Evolutionary conservation across 208 protist species (phyloP).

Genomic region (Leishmania braziliensis): DNA sequence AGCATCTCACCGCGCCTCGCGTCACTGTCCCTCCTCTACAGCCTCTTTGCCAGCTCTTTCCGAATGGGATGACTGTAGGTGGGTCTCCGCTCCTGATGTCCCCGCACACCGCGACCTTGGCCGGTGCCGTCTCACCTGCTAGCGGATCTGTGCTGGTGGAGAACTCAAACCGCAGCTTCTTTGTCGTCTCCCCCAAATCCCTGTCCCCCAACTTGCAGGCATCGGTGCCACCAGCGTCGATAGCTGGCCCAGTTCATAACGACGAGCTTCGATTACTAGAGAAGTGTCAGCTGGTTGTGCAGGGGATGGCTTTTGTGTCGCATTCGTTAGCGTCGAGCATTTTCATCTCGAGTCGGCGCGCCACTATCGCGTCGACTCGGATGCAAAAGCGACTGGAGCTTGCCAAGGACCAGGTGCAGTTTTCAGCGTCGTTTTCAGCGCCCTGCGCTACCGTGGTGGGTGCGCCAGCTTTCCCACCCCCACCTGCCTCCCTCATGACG

Average conservation of each 20-base stretch:
- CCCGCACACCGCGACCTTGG: neutral
- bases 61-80: neutral
- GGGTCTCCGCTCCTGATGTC: slow-evolving; percentile 4
- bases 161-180: neutral
- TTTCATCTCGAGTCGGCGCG: slow-evolving; percentile 44
- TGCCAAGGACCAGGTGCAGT: neutral
- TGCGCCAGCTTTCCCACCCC: neutral
- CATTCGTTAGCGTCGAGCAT: slow-evolving; percentile 41
- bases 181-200: slow-evolving; percentile 1
- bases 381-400: slow-evolving; percentile 14
- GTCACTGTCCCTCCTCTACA: slow-evolving; percentile 15
- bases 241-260: slow-evolving; percentile 24
- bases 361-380: slow-evolving; percentile 27
- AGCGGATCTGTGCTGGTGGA: neutral
- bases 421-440: too few relatives aligned
- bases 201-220: slow-evolving; percentile 3
- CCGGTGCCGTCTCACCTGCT: neutral
- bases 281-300: slow-evolving; percentile 31
- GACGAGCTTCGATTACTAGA: slow-evolving; percentile 43
- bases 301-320: slow-evolving; percentile 32
- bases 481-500: neutral
- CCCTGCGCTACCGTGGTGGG: neutral
- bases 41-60: slow-evolving; percentile 17
- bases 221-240: slow-evolving; percentile 8
- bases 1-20: slow-evolving; percentile 10